phyloP scores from a whole-genome alignment of 805 yeast genomes.

The Saccharomycopsis sp. region DNA sequence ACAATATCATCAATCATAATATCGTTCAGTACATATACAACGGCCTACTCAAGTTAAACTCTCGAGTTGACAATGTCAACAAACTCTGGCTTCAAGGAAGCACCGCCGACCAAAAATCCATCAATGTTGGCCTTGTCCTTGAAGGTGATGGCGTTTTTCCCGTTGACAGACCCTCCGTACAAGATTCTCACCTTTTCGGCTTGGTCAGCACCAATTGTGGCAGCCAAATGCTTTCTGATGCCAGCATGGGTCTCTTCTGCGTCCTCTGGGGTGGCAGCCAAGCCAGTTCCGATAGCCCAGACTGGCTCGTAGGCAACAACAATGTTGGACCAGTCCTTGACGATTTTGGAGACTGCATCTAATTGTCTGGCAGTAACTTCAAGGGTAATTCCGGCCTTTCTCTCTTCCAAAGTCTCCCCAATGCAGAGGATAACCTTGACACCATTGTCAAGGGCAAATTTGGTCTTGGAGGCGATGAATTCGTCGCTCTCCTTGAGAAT shows the following conservation, averaged over 20 bases:
- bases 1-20: background rate
- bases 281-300: conserved; percentile 99
- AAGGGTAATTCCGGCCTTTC: conserved; percentile 81
- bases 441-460: conserved; percentile 87
- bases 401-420: conserved; percentile 96
- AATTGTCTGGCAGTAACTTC: conserved; percentile 85
- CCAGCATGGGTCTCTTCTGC: conserved; percentile 92
- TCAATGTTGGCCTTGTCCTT: conserved; percentile 91
- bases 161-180: conserved; percentile 98
- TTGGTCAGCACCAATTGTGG: conserved; percentile 68
- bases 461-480: conserved; percentile 87
- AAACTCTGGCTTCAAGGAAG: conserved; percentile 97
- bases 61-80: conserved; percentile 91
- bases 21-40: background rate
- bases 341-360: conserved; percentile 74
- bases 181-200: conserved; percentile 82
- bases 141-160: conserved; percentile 84
- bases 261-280: conserved; percentile 97
- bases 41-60: conserved; percentile 38
- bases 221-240: conserved; percentile 77
- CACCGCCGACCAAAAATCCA: conserved; percentile 99
- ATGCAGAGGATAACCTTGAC: conserved; percentile 90
- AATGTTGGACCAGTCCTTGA: conserved; percentile 82
- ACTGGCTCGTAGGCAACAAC: conserved; percentile 99
- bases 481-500: conserved; percentile 86